Conservation (phyloP, 1,284 basidiomycete species). For the Austroboletus niveus region DNA sequence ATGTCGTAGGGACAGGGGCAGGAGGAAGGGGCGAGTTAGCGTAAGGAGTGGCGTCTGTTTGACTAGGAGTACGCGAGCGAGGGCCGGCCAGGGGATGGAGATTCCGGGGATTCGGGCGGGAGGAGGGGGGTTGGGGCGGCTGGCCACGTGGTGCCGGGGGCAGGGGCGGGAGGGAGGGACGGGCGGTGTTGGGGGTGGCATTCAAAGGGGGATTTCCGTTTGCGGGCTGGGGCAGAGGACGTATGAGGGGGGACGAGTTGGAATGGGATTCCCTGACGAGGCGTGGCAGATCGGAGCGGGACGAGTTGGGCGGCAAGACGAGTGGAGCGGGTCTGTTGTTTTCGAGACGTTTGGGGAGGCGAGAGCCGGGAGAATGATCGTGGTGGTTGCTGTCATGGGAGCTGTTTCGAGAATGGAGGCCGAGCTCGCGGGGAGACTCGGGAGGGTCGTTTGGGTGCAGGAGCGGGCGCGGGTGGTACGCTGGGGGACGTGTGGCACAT, state of each 20-base stretch:
- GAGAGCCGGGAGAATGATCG: constrained; percentile 18
- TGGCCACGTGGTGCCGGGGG: constrained; percentile 65
- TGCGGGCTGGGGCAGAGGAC: constrained; percentile 44
- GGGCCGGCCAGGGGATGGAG: constrained; percentile 21
- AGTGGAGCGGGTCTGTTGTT: constrained; percentile 65
- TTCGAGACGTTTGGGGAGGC: constrained; percentile 44
- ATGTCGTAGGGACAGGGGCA: constrained; percentile 45
- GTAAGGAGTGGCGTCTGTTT: constrained; percentile 49
- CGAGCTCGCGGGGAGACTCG: constrained; percentile 6
- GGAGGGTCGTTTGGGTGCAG: constrained; percentile 20
- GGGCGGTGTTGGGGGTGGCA: constrained; percentile 32
- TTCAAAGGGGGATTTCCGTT: constrained; percentile 16
- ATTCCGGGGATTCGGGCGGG: constrained; percentile 29
- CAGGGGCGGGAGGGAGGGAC: constrained; percentile 58
- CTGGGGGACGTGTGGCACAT: constrained; percentile 28
- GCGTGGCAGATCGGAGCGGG: constrained; percentile 58
- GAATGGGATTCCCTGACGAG: constrained; percentile 56
- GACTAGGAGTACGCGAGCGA: constrained; percentile 57
- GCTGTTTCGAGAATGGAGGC: constrained; percentile 19
- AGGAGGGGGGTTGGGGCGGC: constrained; percentile 54
- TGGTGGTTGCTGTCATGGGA: constrained; percentile 16
- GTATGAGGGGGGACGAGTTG: constrained; percentile 51
- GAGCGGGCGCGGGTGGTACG: too few species aligned
- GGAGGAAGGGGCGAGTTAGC: constrained; percentile 54
- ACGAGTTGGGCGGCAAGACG: constrained; percentile 50